Evolutionary conservation across 176 grass and related monocot genomes (phyloP).

Genomic region (Musa acuminata): DNA sequence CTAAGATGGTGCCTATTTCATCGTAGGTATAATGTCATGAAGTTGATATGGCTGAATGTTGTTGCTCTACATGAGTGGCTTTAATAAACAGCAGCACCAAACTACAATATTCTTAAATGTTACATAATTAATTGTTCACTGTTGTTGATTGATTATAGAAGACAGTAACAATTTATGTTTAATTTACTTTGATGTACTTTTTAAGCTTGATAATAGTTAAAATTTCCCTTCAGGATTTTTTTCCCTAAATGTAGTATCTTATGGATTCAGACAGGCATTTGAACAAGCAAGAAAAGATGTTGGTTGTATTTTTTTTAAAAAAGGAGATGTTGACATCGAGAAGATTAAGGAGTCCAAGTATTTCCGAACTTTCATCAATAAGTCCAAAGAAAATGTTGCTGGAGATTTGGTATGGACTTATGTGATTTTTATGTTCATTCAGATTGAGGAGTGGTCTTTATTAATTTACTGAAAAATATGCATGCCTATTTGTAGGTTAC

Average conservation of each 20-base stretch:
- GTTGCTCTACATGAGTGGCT: too few relatives aligned
- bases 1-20: too few relatives aligned
- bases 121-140: background rate
- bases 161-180: background rate
- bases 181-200: background rate
- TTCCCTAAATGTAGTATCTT: background rate
- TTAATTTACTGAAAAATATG: too few relatives aligned
- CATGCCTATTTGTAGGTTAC: conserved; percentile 7
- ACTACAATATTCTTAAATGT: background rate
- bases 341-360: conserved; percentile 66
- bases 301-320: conserved; percentile 44
- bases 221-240: background rate
- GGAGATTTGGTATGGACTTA: conserved; percentile 32
- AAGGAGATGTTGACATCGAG: conserved; percentile 47
- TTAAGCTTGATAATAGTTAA: background rate
- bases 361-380: conserved; percentile 50
- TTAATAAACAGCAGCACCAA: background rate
- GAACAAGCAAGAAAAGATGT: conserved; percentile 53
- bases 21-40: too few relatives aligned
- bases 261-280: conserved; percentile 60
- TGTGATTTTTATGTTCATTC: background rate
- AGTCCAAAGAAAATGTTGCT: conserved; percentile 40
- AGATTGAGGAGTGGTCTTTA: background rate
- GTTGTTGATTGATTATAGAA: background rate
- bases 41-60: too few relatives aligned